Evolutionary conservation across 305 asterid species (phyloP).

Genomic region (Fraxinus floribunda): DNA sequence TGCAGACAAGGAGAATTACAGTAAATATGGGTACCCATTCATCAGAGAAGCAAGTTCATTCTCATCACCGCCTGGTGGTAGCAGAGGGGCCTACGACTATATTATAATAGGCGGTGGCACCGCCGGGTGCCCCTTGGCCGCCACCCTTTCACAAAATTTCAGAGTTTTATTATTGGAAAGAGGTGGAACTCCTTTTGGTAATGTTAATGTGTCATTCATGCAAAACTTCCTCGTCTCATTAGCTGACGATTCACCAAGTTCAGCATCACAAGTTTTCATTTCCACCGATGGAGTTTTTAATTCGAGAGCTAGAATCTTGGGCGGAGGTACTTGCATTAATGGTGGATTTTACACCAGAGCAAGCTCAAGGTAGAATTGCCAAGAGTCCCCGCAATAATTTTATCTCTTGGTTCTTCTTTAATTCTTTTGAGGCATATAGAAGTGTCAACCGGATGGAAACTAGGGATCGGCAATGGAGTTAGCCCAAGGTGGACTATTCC

Average conservation of each 20-base stretch:
- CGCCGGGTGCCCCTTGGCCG: conserved; percentile 89
- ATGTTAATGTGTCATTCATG: conserved; percentile 72
- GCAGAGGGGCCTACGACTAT: conserved; percentile 53
- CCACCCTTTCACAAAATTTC: conserved; percentile 70
- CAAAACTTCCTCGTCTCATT: conserved; percentile 69
- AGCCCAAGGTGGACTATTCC: no score
- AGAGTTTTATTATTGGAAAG: conserved; percentile 74
- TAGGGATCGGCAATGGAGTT: no score
- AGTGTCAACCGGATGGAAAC: no score
- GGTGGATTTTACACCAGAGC: conserved; percentile 96
- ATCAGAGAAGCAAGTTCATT: conserved; percentile 64
- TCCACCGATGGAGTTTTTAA: conserved; percentile 94
- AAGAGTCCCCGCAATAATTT: no score
- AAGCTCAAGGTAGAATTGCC: conserved; percentile 60
- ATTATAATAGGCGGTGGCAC: conserved; percentile 92
- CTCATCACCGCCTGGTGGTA: conserved; percentile 25
- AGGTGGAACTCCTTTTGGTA: conserved; percentile 90
- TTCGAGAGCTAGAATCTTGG: conserved; percentile 79
- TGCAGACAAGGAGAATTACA: not conserved
- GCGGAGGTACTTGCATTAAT: conserved; percentile 82
- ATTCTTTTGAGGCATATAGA: no score
- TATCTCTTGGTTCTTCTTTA: no score
- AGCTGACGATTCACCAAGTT: conserved; percentile 67
- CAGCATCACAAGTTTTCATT: conserved; percentile 82
- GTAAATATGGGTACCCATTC: conserved; percentile 51